Conservation (phyloP, 2,329 filamentous ascomycete genomes). For the Xylariaceae sp. region DNA sequence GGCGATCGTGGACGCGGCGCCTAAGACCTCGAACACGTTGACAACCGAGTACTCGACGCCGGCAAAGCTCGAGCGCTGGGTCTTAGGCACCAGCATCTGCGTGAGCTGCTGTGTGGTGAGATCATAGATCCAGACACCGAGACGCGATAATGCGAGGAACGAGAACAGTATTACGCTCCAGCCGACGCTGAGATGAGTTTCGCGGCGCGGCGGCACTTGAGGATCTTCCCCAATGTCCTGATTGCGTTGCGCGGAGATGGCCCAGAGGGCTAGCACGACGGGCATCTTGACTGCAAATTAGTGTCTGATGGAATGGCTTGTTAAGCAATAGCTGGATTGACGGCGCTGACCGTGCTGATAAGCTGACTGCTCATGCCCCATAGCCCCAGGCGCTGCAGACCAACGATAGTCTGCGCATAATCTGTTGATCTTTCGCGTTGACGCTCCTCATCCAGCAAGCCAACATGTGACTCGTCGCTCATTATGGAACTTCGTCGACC, state of each 20-base stretch:
- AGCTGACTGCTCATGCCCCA: slow-evolving; percentile 42
- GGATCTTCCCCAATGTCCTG: slow-evolving; percentile 6
- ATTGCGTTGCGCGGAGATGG: slow-evolving; percentile 26
- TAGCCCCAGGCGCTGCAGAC: slow-evolving; percentile 38
- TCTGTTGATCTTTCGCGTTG: slow-evolving; percentile 12
- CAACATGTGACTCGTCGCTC: slow-evolving; percentile 24
- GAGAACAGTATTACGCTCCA: slow-evolving; percentile 37
- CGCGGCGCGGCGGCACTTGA: too few relatives aligned
- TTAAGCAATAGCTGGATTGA: neutral
- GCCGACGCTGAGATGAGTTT: slow-evolving; percentile 21
- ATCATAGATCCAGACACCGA: slow-evolving; percentile 44
- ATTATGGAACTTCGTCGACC: slow-evolving; percentile 19
- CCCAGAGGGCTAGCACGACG: slow-evolving; percentile 35
- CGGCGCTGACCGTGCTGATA: slow-evolving; percentile 35
- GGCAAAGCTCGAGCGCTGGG: slow-evolving; percentile 39
- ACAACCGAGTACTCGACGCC: slow-evolving; percentile 41
- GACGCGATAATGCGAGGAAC: slow-evolving; percentile 40
- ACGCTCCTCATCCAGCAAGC: slow-evolving; percentile 6
- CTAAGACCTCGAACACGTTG: slow-evolving; percentile 39
- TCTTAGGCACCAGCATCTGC: slow-evolving; percentile 35
- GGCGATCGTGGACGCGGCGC: slow-evolving; percentile 36
- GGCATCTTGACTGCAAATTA: slow-evolving; percentile 32
- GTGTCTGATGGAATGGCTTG: neutral
- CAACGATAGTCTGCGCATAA: slow-evolving; percentile 28
- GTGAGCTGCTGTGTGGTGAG: slow-evolving; percentile 44